Evolutionary conservation across 1,284 basidiomycete genomes (phyloP).

Genomic region (Sanghuangporus weigelae): DNA sequence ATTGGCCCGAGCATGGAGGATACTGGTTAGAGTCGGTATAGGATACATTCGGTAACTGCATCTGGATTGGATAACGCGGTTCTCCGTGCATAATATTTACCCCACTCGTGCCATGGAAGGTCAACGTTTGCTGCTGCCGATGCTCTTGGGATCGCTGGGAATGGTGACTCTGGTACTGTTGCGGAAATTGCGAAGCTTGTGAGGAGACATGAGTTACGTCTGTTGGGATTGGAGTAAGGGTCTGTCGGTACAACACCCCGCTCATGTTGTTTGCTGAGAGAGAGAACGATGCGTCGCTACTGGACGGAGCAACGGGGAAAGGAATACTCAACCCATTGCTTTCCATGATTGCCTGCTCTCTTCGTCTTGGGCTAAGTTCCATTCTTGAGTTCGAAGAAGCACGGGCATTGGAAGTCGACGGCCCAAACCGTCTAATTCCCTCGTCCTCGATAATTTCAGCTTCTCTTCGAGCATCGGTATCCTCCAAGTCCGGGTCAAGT

Average conservation of each 20-base stretch:
- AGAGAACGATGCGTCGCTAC: neutral
- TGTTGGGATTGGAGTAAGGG: neutral
- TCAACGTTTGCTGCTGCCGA: neutral
- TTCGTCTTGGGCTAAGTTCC: neutral
- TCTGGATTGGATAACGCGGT: no score
- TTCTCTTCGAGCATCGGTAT: neutral
- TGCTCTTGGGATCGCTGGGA: neutral
- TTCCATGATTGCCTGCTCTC: neutral
- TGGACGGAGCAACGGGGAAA: neutral
- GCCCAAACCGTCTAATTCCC: neutral
- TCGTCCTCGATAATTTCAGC: neutral
- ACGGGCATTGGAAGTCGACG: constrained; percentile 8
- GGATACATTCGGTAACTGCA: no score
- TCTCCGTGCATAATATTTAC: neutral
- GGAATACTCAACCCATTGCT: neutral
- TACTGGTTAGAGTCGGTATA: no score
- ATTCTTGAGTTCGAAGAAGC: neutral
- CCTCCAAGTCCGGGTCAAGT: neutral
- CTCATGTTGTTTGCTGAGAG: neutral
- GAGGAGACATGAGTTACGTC: neutral
- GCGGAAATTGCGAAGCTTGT: neutral
- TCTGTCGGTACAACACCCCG: neutral
- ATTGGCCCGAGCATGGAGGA: no score
- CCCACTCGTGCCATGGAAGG: neutral
- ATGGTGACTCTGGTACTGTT: constrained; percentile 9